Base-by-base conservation (phyloP, 148 eudicot genomes). In the Talinum fruticosum region DNA sequence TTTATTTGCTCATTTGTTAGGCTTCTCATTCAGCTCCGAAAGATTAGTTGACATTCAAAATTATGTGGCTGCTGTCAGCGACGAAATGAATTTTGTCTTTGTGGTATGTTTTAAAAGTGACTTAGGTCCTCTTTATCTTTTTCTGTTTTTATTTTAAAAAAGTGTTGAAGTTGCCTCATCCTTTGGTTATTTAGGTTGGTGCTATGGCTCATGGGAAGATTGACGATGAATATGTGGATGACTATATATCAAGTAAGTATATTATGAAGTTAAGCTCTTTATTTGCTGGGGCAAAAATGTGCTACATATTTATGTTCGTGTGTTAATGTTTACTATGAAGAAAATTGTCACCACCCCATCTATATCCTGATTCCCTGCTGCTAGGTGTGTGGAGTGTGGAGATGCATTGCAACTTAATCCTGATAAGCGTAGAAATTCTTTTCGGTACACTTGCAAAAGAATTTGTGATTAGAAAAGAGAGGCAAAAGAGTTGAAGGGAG, bases 141-240 rank as follows among this genome's bases (percentile, higher is more conserved):
- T 78, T 26, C 10, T 32, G 59, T 73, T 73, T 72, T 61, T 28
- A 37, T 72, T 59, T 79, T 78, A 69, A 33, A 32, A 5, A 37
- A 59, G 36, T 32, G 30, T 16, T 26, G n/a, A 57, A 21, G 28
- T 72, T 29, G 51, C 41, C 37, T 85, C 66, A 69, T 72, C 24
- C 77, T 33, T 36, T 79, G 67, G 24, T 53, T 72, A 24, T 83
- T 62, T 83, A 96, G 99, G 94, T 96, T 79, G 99, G 99, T 86
- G 97, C 99, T 70, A 96, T 96, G 97, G 91, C 99, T 78, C 97
- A 96, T 86, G 99, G 97, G 82, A 96, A 89, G 85, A 89, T 96
- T 71, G 88, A 87, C 24, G 75, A 85, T 72, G 90, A 88, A 2
- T 90, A 82, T 72, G 93, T 86, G 8, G 97, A 96, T 68, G 97